Evolutionary conservation across 805 yeast genomes (phyloP).

Genomic region (Starmerella scarabaei): DNA sequence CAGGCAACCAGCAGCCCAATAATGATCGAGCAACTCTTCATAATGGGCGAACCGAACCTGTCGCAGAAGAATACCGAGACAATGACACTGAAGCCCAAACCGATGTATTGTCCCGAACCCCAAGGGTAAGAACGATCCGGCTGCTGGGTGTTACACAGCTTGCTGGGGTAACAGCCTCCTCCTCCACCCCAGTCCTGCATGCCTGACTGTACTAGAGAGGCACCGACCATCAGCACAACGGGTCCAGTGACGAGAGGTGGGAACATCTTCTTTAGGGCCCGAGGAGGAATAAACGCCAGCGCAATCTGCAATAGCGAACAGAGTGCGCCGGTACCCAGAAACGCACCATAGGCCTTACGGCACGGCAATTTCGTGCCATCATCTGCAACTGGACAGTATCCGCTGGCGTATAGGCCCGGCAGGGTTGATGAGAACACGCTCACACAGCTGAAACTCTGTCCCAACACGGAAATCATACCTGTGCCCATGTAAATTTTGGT

Average conservation of each 20-base stretch:
- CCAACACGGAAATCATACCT: constrained; percentile 79
- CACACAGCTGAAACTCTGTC: constrained; percentile 81
- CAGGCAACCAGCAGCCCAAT: constrained; percentile 76
- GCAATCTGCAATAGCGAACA: constrained; percentile 66
- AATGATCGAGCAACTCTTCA: constrained; percentile 89
- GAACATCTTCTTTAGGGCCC: constrained; percentile 53
- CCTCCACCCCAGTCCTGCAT: constrained; percentile 86
- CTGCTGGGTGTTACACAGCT: constrained; percentile 35
- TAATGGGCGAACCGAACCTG: constrained; percentile 83
- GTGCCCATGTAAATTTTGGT: constrained; percentile 77
- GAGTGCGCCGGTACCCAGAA: constrained; percentile 64
- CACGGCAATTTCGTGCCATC: constrained; percentile 64
- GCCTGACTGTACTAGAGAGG: constrained; percentile 54
- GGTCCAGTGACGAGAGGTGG: constrained; percentile 93
- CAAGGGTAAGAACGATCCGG: constrained; percentile 48
- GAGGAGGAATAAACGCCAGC: constrained; percentile 68
- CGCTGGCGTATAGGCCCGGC: constrained; percentile 66
- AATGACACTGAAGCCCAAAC: constrained; percentile 75
- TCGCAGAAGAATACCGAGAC: constrained; percentile 63
- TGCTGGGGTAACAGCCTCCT: constrained; percentile 33
- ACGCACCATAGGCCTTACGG: constrained; percentile 83
- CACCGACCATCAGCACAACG: constrained; percentile 75
- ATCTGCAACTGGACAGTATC: constrained; percentile 48
- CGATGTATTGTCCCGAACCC: constrained; percentile 81
- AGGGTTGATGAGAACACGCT: constrained; percentile 63